Percentiles rank a stretch among this genome's conserved stretches.
Conservation (phyloP, 2,329 filamentous ascomycete species). For the Atkinsonella texensis region DNA sequence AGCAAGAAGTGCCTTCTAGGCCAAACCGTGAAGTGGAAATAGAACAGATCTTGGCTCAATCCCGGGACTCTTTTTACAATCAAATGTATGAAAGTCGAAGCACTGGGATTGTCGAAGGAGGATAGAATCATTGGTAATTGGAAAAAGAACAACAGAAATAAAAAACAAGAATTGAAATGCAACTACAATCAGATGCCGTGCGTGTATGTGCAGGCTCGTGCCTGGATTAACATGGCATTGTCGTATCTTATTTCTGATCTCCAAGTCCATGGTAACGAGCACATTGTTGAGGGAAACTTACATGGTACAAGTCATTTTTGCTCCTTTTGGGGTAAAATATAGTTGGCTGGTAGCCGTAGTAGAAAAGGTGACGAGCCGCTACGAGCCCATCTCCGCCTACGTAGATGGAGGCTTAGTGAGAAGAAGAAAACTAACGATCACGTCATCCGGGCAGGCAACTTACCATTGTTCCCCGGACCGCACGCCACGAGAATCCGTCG, state of each 20-base stretch:
- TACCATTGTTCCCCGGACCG: constrained; percentile 67
- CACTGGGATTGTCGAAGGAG: not conserved
- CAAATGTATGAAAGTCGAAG: not conserved
- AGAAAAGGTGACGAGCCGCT: constrained; percentile 78
- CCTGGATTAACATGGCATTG: too few relatives aligned
- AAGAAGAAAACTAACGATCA: not conserved
- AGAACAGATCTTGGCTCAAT: too few relatives aligned
- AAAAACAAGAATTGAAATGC: too few relatives aligned
- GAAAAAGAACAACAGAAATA: too few relatives aligned
- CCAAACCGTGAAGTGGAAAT: too few relatives aligned
- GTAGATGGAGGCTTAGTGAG: not conserved
- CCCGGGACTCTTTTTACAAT: not conserved
- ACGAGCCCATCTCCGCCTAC: constrained; percentile 91
- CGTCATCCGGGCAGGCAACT: not conserved
- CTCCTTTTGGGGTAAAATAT: constrained; percentile 90
- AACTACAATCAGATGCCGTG: too few relatives aligned
- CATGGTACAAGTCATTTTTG: constrained; percentile 82
- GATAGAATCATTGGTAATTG: too few relatives aligned
- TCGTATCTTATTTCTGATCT: too few relatives aligned
- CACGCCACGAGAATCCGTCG: constrained; percentile 76
- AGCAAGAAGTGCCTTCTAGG: not conserved
- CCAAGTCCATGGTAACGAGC: too few relatives aligned
- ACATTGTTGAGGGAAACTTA: constrained; percentile 22
- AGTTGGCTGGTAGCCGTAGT: constrained; percentile 82
- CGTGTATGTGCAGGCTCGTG: too few relatives aligned